Evolutionary conservation across 345 rosid species (phyloP).

Genomic region (Eucalyptus tenuipes): DNA sequence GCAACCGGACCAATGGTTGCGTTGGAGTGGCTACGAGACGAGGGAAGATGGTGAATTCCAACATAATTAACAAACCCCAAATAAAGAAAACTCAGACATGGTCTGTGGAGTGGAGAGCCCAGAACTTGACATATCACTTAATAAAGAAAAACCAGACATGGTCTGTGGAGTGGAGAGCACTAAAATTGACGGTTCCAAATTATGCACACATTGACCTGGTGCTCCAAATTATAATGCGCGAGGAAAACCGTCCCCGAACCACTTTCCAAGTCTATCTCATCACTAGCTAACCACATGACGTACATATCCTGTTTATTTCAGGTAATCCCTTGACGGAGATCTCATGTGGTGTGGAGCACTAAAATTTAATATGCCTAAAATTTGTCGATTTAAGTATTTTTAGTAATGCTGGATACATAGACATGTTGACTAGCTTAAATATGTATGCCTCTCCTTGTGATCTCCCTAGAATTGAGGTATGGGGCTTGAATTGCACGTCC

Average conservation of each 20-base stretch:
- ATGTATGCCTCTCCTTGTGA: neutral
- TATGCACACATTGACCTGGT: neutral
- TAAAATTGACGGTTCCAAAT: neutral
- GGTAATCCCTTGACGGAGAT: neutral
- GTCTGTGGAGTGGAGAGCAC: neutral
- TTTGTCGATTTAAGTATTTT: neutral
- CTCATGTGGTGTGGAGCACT: neutral
- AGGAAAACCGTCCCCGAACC: neutral
- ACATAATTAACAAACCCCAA: neutral
- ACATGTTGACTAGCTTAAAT: neutral
- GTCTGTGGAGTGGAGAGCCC: neutral
- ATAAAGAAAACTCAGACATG: neutral
- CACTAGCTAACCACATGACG: neutral
- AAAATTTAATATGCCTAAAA: neutral
- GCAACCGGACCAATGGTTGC: neutral
- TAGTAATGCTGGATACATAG: neutral
- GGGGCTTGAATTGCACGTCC: neutral
- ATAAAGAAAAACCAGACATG: neutral
- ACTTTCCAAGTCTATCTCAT: neutral
- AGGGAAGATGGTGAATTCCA: neutral
- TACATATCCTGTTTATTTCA: neutral
- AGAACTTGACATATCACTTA: neutral
- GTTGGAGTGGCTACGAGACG: neutral
- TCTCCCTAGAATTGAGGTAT: neutral
- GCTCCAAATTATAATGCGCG: neutral